Conservation (phyloP, 495 filamentous ascomycete species). For the Tuber microsphaerosporum region DNA sequence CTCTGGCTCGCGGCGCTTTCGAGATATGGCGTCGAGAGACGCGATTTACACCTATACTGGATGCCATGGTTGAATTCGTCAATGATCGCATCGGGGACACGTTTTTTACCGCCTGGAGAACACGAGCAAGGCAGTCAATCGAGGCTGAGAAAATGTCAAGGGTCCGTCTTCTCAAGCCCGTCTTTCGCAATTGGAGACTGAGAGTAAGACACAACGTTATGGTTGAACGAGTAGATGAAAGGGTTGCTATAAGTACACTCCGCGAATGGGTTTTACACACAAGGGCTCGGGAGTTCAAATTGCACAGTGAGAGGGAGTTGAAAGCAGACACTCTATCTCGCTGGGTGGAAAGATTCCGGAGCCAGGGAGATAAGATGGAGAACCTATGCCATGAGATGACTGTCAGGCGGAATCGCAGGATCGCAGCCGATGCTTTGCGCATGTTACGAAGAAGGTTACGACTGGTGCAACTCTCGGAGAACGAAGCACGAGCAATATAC, state of each 20-base stretch:
- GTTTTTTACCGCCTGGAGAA: conserved; percentile 28
- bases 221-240: conserved; percentile 12
- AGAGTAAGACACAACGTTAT: conserved; percentile 24
- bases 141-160: conserved; percentile 21
- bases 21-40: conserved; percentile 32
- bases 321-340: conserved; percentile 3
- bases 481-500: conserved; percentile 2
- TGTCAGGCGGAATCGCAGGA: conserved; percentile 9
- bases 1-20: conserved; percentile 24
- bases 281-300: conserved; percentile 8
- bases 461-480: background rate
- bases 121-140: conserved; percentile 27
- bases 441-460: conserved; percentile 5
- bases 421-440: conserved; percentile 3
- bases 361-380: conserved; percentile 1
- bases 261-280: conserved; percentile 27
- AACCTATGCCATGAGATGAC: conserved; percentile 11
- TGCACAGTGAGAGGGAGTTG: conserved; percentile 3
- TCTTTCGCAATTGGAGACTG: conserved; percentile 29
- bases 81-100: conserved; percentile 23
- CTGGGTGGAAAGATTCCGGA: conserved; percentile 11
- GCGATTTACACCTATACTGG: conserved; percentile 22
- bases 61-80: conserved; percentile 15
- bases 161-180: conserved; percentile 7
- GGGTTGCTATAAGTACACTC: conserved; percentile 8